Percentiles rank a stretch among this genome's conserved stretches.
phyloP scores from a whole-genome alignment of 2,329 filamentous ascomycete species.

The Fusarium robinianum region DNA sequence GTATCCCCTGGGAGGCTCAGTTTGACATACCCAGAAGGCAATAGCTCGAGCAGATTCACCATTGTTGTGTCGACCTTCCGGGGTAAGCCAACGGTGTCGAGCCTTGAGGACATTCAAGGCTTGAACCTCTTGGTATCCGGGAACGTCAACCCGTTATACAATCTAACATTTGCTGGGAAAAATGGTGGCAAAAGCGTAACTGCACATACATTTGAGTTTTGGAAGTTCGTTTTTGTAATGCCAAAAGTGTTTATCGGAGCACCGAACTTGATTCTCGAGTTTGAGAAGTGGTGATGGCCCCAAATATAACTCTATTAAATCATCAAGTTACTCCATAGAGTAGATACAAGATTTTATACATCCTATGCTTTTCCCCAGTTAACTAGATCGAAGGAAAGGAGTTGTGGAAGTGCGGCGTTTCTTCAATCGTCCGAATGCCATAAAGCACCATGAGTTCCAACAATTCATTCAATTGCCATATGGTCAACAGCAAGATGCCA shows the following conservation, averaged over 20 bases:
- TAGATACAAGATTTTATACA: no score
- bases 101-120: constrained; percentile 55
- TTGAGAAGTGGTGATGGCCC: no score
- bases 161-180: constrained; percentile 49
- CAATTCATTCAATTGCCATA: no score
- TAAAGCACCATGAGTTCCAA: no score
- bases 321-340: no score
- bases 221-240: constrained; percentile 52
- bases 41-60: constrained; percentile 53
- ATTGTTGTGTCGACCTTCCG: constrained; percentile 54
- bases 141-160: constrained; percentile 47
- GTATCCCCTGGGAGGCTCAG: constrained; percentile 42
- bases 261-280: constrained; percentile 7
- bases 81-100: constrained; percentile 48
- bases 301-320: no score
- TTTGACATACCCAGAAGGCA: constrained; percentile 59
- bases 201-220: constrained; percentile 50
- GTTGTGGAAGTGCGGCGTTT: no score
- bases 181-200: constrained; percentile 40
- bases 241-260: constrained; percentile 31
- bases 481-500: no score
- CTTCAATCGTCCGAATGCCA: no score
- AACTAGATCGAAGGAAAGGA: no score
- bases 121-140: constrained; percentile 51
- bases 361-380: no score